phyloP scores from a whole-genome alignment of 306 rosid genomes.

The Gastrolobium villosum region DNA sequence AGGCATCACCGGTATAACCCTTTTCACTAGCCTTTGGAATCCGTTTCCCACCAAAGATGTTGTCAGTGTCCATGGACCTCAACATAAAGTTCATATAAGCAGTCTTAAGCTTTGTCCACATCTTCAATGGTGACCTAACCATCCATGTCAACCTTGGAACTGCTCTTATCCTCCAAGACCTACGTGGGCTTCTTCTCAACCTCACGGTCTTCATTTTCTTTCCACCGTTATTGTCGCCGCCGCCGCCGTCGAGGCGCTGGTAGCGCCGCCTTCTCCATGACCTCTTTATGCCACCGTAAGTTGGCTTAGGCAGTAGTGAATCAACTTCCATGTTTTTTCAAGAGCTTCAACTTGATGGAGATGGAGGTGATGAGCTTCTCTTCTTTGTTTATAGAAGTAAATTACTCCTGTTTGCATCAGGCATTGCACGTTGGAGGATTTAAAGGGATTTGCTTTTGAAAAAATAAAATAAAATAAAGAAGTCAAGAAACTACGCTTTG shows the following conservation, averaged over 20 bases:
- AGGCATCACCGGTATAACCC: conserved; percentile 43
- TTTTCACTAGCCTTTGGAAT: conserved; percentile 47
- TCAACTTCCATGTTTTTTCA: conserved; percentile 52
- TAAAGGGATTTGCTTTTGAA: conserved; percentile 25
- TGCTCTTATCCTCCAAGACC: conserved; percentile 55
- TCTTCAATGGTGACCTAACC: conserved; percentile 60
- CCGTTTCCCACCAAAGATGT: conserved; percentile 50
- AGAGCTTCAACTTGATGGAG: neutral
- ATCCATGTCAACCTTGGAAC: conserved; percentile 53
- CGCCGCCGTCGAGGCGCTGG: conserved; percentile 46
- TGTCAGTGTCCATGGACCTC: conserved; percentile 41
- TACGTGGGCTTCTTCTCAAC: conserved; percentile 45
- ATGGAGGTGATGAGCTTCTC: neutral
- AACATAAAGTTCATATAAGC: conserved; percentile 61
- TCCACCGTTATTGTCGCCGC: neutral
- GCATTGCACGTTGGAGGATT: neutral
- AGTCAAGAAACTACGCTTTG: conserved; percentile 46
- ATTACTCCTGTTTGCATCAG: conserved; percentile 15
- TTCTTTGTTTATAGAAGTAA: neutral
- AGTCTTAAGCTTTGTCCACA: conserved; percentile 55
- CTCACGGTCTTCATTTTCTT: conserved; percentile 45
- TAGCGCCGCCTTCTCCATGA: conserved; percentile 54
- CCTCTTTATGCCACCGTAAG: conserved; percentile 46
- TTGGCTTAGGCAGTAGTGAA: conserved; percentile 52
- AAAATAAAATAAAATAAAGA: neutral